Evolutionary conservation across 768 basidiomycete genomes (phyloP), one percentile per base, ranked within the genome.

Genomic region (Hygrocybe coccinea): DNA sequence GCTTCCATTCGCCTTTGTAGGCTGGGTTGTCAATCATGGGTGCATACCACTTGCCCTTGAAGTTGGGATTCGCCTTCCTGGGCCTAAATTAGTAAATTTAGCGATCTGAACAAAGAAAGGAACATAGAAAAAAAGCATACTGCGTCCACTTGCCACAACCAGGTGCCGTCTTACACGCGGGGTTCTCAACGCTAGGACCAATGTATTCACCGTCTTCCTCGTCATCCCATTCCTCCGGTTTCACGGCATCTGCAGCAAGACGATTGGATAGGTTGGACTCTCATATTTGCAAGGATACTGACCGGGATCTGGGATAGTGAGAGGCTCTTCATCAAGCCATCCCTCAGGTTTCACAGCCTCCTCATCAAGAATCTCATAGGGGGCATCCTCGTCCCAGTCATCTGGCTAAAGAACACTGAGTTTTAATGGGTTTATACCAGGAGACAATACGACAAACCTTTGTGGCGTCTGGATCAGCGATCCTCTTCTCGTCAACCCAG

Each of bases 171-270:
- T 83, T 77, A 68, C 97, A 98, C 68, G 84, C 88, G 59, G 95
- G 91, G 81, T 99, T 99, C 56, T 80, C 73, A 55, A 98, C 78
- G 55, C 84, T 84, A 29, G 97, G 95, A 6, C 95, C 81, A 60
- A 98, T 83, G 94, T 94, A 99, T 68, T 98, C 95, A 70, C 97
- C 97, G 63, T 99, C 95, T 69, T 98, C 97, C 68, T 97, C 97
- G 64, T 97, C 95, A 65, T 97, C 94, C 97, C 97, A 99, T 71
- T 99, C 97, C 69, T 99, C 97, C 5, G 97, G 97, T 78, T 97
- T 97, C 72, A 86, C 83, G 38, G 90, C 83, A 60, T 92, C 90
- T 84, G 55, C 2, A 61, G 2, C 33, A 9, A 14, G 5, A 29
- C 15, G 14, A 56, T 43, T 58, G 49, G 38, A n/a, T 14, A 52